A percentile compares a stretch with the other conserved stretches of the same genome.
These are phyloP conservation scores for Blastobotrys malaysiensis DNA, from an alignment of 1,139 yeast genomes.

Conservation along the genomic window DNA sequence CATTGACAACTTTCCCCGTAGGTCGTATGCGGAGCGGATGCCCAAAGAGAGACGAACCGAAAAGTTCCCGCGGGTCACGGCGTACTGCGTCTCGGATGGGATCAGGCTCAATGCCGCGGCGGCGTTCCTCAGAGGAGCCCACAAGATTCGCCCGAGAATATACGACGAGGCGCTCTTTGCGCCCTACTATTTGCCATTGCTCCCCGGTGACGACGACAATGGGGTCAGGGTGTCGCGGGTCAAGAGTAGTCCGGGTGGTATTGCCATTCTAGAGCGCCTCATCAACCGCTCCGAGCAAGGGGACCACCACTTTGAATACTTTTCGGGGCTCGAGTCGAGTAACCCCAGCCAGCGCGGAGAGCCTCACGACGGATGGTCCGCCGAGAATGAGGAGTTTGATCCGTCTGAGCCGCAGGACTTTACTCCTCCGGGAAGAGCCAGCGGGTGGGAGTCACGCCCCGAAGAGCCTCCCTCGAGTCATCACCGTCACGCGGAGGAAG, in stretches of 20 bases:
- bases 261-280: conserved; percentile 66
- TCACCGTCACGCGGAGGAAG: neutral
- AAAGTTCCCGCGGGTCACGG: conserved; percentile 79
- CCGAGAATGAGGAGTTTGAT: conserved; percentile 41
- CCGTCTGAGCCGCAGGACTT: conserved; percentile 66
- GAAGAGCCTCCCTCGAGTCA: neutral
- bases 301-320: conserved; percentile 88
- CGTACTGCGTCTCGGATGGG: conserved; percentile 82
- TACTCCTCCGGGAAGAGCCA: conserved; percentile 31
- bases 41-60: conserved; percentile 63
- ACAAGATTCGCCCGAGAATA: conserved; percentile 75
- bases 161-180: conserved; percentile 91
- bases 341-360: conserved; percentile 3
- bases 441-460: conserved; percentile 5
- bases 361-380: conserved; percentile 11
- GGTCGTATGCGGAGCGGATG: conserved; percentile 66
- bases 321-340: conserved; percentile 54
- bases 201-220: conserved; percentile 85
- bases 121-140: conserved; percentile 59
- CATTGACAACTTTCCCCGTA: conserved; percentile 29
- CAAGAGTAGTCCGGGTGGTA: conserved; percentile 68
- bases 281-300: conserved; percentile 77
- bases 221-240: conserved; percentile 56
- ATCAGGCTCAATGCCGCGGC: conserved; percentile 61
- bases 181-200: conserved; percentile 79